Evolutionary conservation across 768 basidiomycete species (phyloP).

Genomic region (Lepiota subincarnata): DNA sequence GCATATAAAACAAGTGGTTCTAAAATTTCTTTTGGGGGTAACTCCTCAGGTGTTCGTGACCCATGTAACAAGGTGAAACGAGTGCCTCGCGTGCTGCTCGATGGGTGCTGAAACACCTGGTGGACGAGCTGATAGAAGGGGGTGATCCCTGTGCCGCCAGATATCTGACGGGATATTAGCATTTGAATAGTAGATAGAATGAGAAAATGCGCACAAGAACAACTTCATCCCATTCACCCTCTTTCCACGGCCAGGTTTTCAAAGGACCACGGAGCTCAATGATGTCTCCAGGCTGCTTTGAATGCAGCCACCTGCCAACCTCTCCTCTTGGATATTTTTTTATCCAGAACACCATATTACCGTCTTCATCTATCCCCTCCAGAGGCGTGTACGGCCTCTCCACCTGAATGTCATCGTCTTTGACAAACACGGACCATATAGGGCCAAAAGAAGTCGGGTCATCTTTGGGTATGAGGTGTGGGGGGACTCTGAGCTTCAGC

Average conservation of each 20-base stretch:
- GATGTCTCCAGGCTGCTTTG: conserved; percentile 58
- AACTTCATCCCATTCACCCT: conserved; percentile 67
- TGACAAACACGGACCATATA: conserved; percentile 77
- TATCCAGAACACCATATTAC: conserved; percentile 74
- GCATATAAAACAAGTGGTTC: conserved; percentile 48
- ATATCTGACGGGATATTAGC: conserved; percentile 47
- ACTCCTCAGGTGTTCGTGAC: conserved; percentile 54
- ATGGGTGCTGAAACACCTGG: conserved; percentile 38
- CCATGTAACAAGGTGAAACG: conserved; percentile 73
- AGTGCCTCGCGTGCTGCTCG: conserved; percentile 29
- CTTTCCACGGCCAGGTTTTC: conserved; percentile 58
- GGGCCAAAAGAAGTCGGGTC: conserved; percentile 28
- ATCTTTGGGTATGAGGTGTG: conserved; percentile 29
- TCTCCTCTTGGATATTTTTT: conserved; percentile 77
- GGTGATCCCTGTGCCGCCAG: conserved; percentile 84
- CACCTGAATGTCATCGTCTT: conserved; percentile 86
- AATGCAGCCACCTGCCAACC: conserved; percentile 79
- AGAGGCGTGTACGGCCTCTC: conserved; percentile 84
- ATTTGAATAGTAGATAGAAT: not conserved
- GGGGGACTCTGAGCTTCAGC: conserved; percentile 56
- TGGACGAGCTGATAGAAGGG: conserved; percentile 80
- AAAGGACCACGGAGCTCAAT: conserved; percentile 78
- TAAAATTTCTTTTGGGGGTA: conserved; percentile 66
- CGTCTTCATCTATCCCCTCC: conserved; percentile 61
- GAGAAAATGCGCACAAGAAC: conserved; percentile 53